These are phyloP conservation scores for Glycine latifolia DNA, from an alignment of 306 rosid species.

Conservation along the genomic window DNA sequence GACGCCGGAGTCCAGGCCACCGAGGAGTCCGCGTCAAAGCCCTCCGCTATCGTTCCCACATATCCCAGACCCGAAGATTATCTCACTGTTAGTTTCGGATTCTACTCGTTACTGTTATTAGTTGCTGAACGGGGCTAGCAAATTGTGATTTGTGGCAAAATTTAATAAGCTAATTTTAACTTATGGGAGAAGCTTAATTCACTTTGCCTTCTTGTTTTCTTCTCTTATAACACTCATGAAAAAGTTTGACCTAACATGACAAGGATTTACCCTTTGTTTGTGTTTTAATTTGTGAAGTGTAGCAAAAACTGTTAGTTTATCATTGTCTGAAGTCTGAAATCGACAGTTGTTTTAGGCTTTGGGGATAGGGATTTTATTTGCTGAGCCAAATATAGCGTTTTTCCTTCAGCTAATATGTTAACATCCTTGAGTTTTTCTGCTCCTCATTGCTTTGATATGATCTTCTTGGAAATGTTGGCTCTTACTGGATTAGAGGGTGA, in stretches of 20 bases:
- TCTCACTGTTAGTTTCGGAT: slow-evolving; percentile 74
- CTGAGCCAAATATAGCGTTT: not conserved
- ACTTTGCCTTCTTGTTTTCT: not conserved
- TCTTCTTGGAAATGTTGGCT: not conserved
- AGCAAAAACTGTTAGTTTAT: slow-evolving; percentile 2
- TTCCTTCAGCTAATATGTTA: too few species aligned
- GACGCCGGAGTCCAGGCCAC: slow-evolving; percentile 64
- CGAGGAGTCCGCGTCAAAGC: slow-evolving; percentile 61
- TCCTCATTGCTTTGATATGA: slow-evolving; percentile 13
- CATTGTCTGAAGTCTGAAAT: not conserved
- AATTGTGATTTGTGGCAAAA: not conserved
- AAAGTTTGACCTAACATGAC: not conserved
- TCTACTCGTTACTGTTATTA: not conserved
- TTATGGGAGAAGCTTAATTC: not conserved
- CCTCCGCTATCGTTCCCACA: slow-evolving; percentile 82
- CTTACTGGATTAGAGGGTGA: slow-evolving; percentile 20
- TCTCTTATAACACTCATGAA: not conserved
- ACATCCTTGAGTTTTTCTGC: not conserved
- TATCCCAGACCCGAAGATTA: slow-evolving; percentile 95
- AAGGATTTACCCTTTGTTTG: not conserved
- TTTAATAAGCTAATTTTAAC: not conserved
- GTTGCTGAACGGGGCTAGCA: slow-evolving; percentile 1
- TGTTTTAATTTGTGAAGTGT: slow-evolving; percentile 13
- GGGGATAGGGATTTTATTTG: slow-evolving; percentile 4
- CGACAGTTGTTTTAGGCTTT: not conserved